Evolutionary conservation across 208 protist species (phyloP), one percentile per base, ranked within the genome.

Genomic region (Leishmania mexicana): DNA sequence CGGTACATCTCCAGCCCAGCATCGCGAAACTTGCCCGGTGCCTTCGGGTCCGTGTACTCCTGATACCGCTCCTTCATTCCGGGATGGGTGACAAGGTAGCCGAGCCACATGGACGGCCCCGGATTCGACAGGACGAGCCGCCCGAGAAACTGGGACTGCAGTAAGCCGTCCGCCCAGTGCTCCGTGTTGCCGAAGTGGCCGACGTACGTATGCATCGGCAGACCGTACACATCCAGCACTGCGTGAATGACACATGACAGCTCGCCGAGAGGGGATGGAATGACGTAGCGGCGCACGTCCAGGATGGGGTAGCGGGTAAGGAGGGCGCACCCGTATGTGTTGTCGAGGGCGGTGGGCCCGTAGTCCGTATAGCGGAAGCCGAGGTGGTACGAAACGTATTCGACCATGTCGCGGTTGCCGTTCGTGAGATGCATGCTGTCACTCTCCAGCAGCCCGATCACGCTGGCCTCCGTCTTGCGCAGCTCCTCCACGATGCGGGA

Each of bases 101-200:
- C 93, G 1, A 96, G 89, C 83, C 88, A 96, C 75, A 96, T 68
- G 35, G 90, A 90, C n/a, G 89, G 90, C 8, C 93, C 93, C 11
- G 86, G 83, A 79, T 93, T 94, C 17, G 68, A 45, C 68, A 76
- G 28, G 21, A 85, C 91, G 10, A 96, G 75, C 47, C 85, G 72
- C 6, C 87, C 88, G 31, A 96, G 81, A 74, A 93, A 96, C 87
- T 95, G 88, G 31, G 90, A 95, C 83, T 95, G 93, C 76, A 96
- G 83, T n/a, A 96, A 82, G n/a, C 91, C 93, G 79, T 96, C 93
- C 19, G 89, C 93, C 83, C 85, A 92, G 86, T 96, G 93, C 81
- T 95, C 87, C 19, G 93, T 96, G 87, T 96, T 96, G 72, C 93
- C 91, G 81, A 95, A 96, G 89, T 95, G 93, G 28, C 88, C 88